phyloP scores from a whole-genome alignment of 208 protist genomes.

The Acanthamoeba triangularis region DNA sequence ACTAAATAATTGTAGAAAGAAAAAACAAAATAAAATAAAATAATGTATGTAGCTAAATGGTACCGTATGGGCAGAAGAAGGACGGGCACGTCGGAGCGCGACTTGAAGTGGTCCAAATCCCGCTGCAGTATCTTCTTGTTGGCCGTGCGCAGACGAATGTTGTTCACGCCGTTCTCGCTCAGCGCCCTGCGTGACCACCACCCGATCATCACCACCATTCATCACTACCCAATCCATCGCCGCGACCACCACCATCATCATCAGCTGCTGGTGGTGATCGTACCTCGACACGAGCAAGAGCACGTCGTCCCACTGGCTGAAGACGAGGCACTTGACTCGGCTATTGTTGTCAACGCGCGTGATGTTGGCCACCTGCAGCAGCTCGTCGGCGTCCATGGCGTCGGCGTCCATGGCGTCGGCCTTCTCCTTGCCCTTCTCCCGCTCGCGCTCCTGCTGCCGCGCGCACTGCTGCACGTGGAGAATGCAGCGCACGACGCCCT shows the following conservation, averaged over 20 bases:
- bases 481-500: constrained; percentile 73
- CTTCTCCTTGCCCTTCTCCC: constrained; percentile 2
- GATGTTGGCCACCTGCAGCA: neutral
- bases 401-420: neutral
- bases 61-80: constrained; percentile 77
- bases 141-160: constrained; percentile 3
- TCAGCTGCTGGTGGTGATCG: neutral
- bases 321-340: constrained; percentile 78
- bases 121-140: constrained; percentile 68
- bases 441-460: neutral
- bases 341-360: neutral
- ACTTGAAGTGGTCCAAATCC: constrained; percentile 74
- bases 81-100: constrained; percentile 42
- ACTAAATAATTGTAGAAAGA: too few relatives aligned
- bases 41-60: neutral
- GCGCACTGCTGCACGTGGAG: constrained; percentile 47
- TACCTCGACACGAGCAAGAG: constrained; percentile 51
- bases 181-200: neutral
- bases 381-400: neutral
- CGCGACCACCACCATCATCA: neutral
- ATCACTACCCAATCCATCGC: neutral
- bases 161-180: constrained; percentile 71
- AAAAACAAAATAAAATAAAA: too few relatives aligned
- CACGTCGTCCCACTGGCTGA: constrained; percentile 75
- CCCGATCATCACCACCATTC: neutral